Conservation (phyloP, 192 early-diverging fungal species). For the Coemansia sp. region DNA sequence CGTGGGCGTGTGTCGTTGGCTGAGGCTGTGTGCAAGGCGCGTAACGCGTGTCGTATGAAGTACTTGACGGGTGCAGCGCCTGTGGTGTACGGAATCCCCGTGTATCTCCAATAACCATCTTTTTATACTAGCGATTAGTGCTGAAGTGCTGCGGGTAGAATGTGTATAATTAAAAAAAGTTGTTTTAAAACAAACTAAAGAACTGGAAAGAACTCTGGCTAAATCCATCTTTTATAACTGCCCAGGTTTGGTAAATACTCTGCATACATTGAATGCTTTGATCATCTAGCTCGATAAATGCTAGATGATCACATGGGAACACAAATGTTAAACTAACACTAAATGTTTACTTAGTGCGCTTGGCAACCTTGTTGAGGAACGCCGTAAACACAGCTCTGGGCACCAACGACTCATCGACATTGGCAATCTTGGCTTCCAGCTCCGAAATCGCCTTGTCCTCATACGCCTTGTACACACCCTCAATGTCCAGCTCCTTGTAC, state of each 20-base stretch:
- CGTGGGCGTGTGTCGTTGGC: constrained; percentile 57
- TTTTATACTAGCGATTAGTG: neutral
- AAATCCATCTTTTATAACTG: too few relatives aligned
- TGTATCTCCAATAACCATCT: constrained; percentile 18
- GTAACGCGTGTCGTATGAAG: constrained; percentile 71
- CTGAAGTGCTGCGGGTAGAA: too few relatives aligned
- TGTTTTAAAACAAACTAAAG: too few relatives aligned
- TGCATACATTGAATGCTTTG: too few relatives aligned
- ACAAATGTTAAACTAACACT: too few relatives aligned
- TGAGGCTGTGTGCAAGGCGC: constrained; percentile 68
- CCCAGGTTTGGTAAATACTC: too few relatives aligned
- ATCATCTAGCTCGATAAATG: too few relatives aligned
- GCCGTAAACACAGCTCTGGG: constrained; percentile 81
- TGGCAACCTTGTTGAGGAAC: constrained; percentile 97
- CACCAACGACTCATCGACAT: constrained; percentile 77
- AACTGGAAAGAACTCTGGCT: too few relatives aligned
- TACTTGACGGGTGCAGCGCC: constrained; percentile 90
- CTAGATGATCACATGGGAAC: too few relatives aligned
- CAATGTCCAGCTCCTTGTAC: constrained; percentile 77
- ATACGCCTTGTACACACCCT: constrained; percentile 77
- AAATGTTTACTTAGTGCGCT: constrained; percentile 75
- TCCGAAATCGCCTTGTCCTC: constrained; percentile 81
- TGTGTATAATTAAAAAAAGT: too few relatives aligned
- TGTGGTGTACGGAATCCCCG: constrained; percentile 90
- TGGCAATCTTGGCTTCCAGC: constrained; percentile 70